Base-by-base conservation (phyloP, 1,139 yeast species). In the Sugiyamaella sp. region DNA sequence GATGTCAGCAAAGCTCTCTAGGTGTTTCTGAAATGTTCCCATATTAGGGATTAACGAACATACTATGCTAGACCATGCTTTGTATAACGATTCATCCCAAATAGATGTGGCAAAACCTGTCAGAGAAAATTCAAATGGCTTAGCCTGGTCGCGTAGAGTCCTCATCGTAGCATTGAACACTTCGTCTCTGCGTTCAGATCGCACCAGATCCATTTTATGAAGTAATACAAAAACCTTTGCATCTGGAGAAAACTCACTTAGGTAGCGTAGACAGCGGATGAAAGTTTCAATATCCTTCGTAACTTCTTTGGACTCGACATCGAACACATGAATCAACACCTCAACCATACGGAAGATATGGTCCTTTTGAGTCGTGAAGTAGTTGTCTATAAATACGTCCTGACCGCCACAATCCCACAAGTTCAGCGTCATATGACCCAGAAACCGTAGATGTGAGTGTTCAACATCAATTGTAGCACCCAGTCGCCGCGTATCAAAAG, bases 401-500 rank as follows among this genome's bases (percentile, higher is more conserved):
- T 93, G 99, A 2, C 78, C 76, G 62, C 99, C 99, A 73, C 99
- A 93, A 70, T 93, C 99, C 99, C 99, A 91, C 32, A 93, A 75
- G 64, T 93, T 93, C 54, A 93, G 77, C 1, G 97, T 90, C 95
- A 93, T 89, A 68, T 93, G 91, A 3, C 97, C 97, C 57, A 93
- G 75, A 66, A 93, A 91, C 54, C 98, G 76, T 52, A 93, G 75
- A 71, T 93, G 97, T 3, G 98, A 90, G 67, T 93, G 97, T 68
- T 95, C 99, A 22, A 93, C 98, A 67, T 95, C 99, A 57, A 95
- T 91, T 0, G 99, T 93, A 21, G 99, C 99, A 0, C 99, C 99
- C 14, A 93, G 74, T 58, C 99, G 77, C 61, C 98, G 79, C 1
- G 99, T 93, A 67, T 93, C 99, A 67, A 91, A 89, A 0, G 99